Evolutionary conservation across 2,329 filamentous ascomycete species (phyloP).

Genomic region (Aspergillus ustus): DNA sequence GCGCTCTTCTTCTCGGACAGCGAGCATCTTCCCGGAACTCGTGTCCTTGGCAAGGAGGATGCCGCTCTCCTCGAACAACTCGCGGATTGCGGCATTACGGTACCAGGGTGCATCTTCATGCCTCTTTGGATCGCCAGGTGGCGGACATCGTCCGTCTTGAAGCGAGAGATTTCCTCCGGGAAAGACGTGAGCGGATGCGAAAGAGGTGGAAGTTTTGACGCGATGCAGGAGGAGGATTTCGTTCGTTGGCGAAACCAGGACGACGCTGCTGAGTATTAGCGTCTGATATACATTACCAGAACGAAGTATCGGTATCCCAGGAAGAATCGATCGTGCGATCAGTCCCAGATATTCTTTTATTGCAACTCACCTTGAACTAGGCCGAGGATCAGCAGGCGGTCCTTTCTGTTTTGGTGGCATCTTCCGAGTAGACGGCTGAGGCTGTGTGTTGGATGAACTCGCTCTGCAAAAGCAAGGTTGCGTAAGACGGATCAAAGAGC

Average conservation of each 20-base stretch:
- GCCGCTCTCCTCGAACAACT: slow-evolving; percentile 95
- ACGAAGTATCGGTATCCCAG: not conserved
- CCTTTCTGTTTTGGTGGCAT: slow-evolving; percentile 40
- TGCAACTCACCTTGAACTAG: slow-evolving; percentile 63
- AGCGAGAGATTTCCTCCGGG: slow-evolving; percentile 80
- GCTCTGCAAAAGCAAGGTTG: slow-evolving; percentile 10
- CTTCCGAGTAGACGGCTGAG: slow-evolving; percentile 16
- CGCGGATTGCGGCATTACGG: slow-evolving; percentile 80
- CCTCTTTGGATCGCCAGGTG: slow-evolving; percentile 55
- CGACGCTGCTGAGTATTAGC: slow-evolving; percentile 60
- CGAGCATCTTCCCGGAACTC: slow-evolving; percentile 57
- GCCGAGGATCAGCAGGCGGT: slow-evolving; percentile 56
- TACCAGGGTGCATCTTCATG: slow-evolving; percentile 77
- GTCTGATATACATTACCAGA: not conserved
- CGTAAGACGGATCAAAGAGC: not conserved
- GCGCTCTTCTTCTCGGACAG: slow-evolving; percentile 62
- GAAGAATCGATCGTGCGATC: not conserved
- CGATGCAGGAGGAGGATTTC: slow-evolving; percentile 87
- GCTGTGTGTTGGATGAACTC: slow-evolving; percentile 21
- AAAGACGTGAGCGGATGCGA: slow-evolving; percentile 92
- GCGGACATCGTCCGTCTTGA: slow-evolving; percentile 71
- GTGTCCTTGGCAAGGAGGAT: slow-evolving; percentile 70
- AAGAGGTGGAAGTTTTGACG: slow-evolving; percentile 79
- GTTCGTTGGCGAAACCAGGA: slow-evolving; percentile 84
- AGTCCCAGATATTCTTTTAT: not conserved